These are phyloP conservation scores for Chiua sp. DNA, from an alignment of 1,284 basidiomycete species.

Conservation along the genomic window DNA sequence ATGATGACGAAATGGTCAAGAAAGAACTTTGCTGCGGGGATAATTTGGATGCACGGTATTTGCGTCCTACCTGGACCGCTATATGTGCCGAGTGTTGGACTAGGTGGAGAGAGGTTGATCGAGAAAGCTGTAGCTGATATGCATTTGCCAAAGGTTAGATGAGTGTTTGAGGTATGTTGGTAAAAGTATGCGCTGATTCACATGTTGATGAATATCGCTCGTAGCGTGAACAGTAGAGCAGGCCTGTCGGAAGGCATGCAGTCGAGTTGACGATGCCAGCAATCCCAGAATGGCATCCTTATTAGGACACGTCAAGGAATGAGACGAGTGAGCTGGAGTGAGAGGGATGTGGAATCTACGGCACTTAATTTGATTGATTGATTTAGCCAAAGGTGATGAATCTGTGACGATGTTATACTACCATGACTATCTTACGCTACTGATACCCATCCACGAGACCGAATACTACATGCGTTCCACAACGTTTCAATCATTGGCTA, in stretches of 20 bases:
- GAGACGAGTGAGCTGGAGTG: conserved; percentile 65
- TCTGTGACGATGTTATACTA: background rate
- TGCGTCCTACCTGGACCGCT: conserved; percentile 24
- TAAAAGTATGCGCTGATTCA: background rate
- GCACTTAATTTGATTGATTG: conserved; percentile 34
- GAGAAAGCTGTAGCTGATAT: conserved; percentile 56
- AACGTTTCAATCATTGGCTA: no score
- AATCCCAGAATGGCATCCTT: no score
- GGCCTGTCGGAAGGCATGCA: conserved; percentile 65
- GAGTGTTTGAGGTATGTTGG: conserved; percentile 71
- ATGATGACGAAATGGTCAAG: conserved; percentile 26
- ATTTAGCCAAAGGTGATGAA: background rate
- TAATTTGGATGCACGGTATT: conserved; percentile 73
- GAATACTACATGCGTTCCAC: no score
- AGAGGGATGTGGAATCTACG: conserved; percentile 35
- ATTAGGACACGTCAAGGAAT: no score
- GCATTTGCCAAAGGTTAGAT: conserved; percentile 68
- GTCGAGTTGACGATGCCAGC: no score
- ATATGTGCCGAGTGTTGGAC: conserved; percentile 48
- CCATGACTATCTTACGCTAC: background rate
- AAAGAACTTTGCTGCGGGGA: conserved; percentile 27
- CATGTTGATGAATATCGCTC: background rate
- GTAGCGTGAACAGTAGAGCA: conserved; percentile 62
- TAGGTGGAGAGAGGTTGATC: conserved; percentile 37
- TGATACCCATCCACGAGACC: no score